Evolutionary conservation across 371 early-diverging fungal genomes (phyloP), one percentile per base, ranked within the genome.

Genomic region (Vavraia culicis): DNA sequence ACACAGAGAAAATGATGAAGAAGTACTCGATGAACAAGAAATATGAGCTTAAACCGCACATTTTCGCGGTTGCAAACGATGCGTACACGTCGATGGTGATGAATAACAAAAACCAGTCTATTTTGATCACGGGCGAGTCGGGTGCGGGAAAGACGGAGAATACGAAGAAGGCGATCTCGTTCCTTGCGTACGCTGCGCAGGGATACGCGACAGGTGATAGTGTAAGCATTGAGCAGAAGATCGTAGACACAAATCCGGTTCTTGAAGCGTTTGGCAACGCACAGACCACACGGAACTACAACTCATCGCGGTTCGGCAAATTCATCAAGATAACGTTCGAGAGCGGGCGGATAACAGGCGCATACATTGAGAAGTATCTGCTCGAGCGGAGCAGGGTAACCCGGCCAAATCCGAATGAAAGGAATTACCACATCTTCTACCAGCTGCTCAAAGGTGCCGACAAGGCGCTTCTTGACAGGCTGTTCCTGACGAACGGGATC

Each of bases 111-210:
- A 87, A 91, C 60, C 96, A 98, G 69, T 86, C 89, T 3, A 88
- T 98, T 59, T 69, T 96, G 16, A 90, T 98, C 60, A 95, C 96
- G 36, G 99, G 99, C 52, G 96, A 99, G 72, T 88, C 90, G 15
- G 96, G 96, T 32, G 96, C 99, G 19, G 99, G 99, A 45, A 99
- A 99, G 70, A 99, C 99, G 5, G 96, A 90, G 68, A 93, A 89
- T 69, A 90, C 95, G 13, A 94, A 99, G 61, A 86, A 86, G 55
- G 88, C 91, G n/a, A 91, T 95, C 46, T 86, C 88, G 62, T 96
- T 90, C 69, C 71, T 99, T 41, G 80, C 94, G 0, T 74, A 82
- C 0, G 78, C 86, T 27, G 86, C 88, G 1, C 71, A 77, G 56
- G 52, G 49, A n/a, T 20, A 18, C 9, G 31, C 16, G n/a, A 23